These are phyloP conservation scores for Exophiala sp. DNA, from an alignment of 2,329 filamentous ascomycete species.

Conservation along the genomic window DNA sequence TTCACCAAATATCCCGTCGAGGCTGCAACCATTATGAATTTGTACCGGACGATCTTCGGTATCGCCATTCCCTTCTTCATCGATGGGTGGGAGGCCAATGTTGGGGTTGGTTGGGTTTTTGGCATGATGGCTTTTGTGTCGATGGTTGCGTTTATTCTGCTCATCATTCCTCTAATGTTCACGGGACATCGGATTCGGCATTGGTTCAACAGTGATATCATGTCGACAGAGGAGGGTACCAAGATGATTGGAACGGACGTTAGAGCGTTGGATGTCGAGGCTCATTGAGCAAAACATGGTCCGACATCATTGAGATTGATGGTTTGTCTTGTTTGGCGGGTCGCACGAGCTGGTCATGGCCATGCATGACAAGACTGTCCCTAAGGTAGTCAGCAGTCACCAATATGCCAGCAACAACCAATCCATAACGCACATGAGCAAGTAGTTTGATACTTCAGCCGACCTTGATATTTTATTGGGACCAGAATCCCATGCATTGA, in stretches of 20 bases:
- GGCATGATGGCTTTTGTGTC: slow-evolving; percentile 42
- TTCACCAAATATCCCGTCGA: slow-evolving; percentile 40
- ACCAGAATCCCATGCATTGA: too few species aligned
- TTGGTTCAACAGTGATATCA: not conserved
- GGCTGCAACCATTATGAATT: slow-evolving; percentile 34
- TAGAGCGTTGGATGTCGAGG: not conserved
- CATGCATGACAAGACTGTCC: too few species aligned
- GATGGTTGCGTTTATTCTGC: slow-evolving; percentile 25
- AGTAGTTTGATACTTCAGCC: too few species aligned
- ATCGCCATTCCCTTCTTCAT: slow-evolving; percentile 42
- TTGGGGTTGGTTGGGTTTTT: slow-evolving; percentile 40
- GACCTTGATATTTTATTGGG: too few species aligned
- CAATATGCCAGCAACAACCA: too few species aligned
- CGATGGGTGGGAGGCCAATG: slow-evolving; percentile 36
- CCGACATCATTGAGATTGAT: slow-evolving; percentile 4
- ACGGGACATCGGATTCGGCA: slow-evolving; percentile 2
- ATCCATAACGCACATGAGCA: too few species aligned
- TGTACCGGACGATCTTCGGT: slow-evolving; percentile 37
- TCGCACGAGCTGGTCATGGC: too few species aligned
- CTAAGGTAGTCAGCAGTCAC: too few species aligned
- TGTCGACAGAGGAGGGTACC: slow-evolving; percentile 3
- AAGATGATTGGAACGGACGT: not conserved
- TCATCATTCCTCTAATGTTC: slow-evolving; percentile 2
- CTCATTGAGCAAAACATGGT: slow-evolving; percentile 1
- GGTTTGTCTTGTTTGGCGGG: too few species aligned